Percentiles rank a stretch among this genome's conserved stretches.
phyloP scores from a whole-genome alignment of 352 stramenopile species.

The Phytophthora foliorum region DNA sequence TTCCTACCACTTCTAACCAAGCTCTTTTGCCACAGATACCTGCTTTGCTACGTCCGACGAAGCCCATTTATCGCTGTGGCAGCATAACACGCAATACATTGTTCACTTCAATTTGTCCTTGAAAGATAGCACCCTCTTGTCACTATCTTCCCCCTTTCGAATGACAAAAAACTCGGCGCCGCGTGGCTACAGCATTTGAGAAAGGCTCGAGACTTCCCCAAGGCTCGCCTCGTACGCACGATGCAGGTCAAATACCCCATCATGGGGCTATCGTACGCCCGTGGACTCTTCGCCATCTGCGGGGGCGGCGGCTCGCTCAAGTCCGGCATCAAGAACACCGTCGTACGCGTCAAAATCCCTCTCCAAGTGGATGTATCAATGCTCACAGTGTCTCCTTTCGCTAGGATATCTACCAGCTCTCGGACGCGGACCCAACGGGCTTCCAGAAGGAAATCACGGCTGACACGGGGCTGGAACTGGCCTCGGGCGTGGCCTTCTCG shows the following conservation, averaged over 20 bases:
- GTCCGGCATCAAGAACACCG: constrained; percentile 89
- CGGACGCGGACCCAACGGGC: constrained; percentile 64
- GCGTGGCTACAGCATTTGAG: constrained; percentile 22
- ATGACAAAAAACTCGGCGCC: constrained; percentile 7
- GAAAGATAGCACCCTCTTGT: neutral
- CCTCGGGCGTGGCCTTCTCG: constrained; percentile 82
- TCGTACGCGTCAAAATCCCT: constrained; percentile 52
- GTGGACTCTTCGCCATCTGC: constrained; percentile 81
- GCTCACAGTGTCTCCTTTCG: neutral
- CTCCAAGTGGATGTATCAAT: neutral
- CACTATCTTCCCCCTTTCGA: constrained; percentile 4
- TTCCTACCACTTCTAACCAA: neutral
- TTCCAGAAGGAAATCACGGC: constrained; percentile 77
- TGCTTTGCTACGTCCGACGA: constrained; percentile 55
- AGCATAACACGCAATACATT: constrained; percentile 2
- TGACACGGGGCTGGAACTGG: constrained; percentile 77
- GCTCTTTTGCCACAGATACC: constrained; percentile 30
- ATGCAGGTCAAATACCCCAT: constrained; percentile 91
- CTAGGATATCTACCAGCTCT: constrained; percentile 83
- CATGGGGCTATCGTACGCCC: constrained; percentile 83
- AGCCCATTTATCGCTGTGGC: constrained; percentile 38
- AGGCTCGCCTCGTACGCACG: neutral
- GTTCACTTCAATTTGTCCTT: neutral
- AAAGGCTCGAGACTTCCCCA: constrained; percentile 9
- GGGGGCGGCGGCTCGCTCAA: constrained; percentile 84